Percentiles rank a stretch among this genome's conserved stretches.
Conservation (phyloP, 768 basidiomycete species). For the Trametopsis cervina region DNA sequence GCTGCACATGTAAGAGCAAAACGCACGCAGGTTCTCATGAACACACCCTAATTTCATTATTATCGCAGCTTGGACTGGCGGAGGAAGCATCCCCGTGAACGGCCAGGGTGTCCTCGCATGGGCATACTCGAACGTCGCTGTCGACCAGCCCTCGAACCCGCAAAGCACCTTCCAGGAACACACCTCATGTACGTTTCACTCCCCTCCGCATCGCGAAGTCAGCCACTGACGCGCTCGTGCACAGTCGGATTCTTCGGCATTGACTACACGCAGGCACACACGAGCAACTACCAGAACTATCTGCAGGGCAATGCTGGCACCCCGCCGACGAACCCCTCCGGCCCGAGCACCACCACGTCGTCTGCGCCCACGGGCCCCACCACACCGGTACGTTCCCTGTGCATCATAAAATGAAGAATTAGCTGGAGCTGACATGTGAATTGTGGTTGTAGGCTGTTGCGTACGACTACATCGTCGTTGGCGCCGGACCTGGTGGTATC, state of each 20-base stretch:
- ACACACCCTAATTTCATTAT: neutral
- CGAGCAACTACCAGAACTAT: conserved; percentile 41
- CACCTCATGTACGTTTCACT: conserved; percentile 50
- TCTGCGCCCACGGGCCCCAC: conserved; percentile 31
- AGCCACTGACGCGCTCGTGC: neutral
- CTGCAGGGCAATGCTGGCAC: conserved; percentile 39
- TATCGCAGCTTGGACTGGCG: conserved; percentile 32
- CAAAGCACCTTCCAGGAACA: conserved; percentile 48
- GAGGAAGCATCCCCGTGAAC: conserved; percentile 28
- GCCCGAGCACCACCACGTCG: conserved; percentile 22
- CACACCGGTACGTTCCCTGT: conserved; percentile 17
- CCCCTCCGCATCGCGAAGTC: neutral
- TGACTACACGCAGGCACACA: conserved; percentile 40
- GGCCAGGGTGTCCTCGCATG: conserved; percentile 41
- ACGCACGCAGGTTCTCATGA: neutral
- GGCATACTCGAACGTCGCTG: conserved; percentile 36
- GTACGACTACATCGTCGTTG: conserved; percentile 48
- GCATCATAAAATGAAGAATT: neutral
- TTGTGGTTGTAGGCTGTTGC: conserved; percentile 22
- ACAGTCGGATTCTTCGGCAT: conserved; percentile 58
- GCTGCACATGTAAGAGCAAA: conserved; percentile 56
- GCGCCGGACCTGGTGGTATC: conserved; percentile 52
- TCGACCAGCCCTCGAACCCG: conserved; percentile 44
- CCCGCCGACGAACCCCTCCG: conserved; percentile 4
- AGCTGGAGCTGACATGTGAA: too few species aligned